A percentile compares a stretch with the other conserved stretches of the same genome.
Evolutionary conservation across 768 basidiomycete species (phyloP).

Genomic region (Cystofilobasidium macerans): DNA sequence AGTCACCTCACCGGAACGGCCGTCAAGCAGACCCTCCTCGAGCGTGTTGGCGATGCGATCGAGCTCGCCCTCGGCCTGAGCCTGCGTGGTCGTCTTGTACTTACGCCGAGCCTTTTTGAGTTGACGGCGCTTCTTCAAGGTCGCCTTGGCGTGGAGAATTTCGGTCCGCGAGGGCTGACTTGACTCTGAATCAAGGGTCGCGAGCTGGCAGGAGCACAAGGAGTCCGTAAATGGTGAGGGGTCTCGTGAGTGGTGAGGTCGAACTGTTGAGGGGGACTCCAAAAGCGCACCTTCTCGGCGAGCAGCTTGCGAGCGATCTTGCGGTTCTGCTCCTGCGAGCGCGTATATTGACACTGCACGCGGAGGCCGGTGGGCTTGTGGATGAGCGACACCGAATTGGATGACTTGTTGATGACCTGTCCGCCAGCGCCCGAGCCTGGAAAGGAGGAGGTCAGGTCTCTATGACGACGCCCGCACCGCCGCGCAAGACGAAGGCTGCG

Average conservation of each 20-base stretch:
- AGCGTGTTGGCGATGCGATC: not conserved
- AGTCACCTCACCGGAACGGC: too few relatives aligned
- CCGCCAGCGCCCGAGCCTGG: slow-evolving; percentile 84
- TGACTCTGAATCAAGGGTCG: not conserved
- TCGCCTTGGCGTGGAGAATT: slow-evolving; percentile 1
- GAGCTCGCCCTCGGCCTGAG: not conserved
- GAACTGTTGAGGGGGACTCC: too few relatives aligned
- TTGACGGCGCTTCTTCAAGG: slow-evolving; percentile 5
- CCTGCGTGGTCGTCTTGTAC: not conserved
- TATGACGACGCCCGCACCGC: slow-evolving; percentile 9
- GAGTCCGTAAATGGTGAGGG: too few relatives aligned
- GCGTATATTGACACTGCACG: slow-evolving; percentile 76
- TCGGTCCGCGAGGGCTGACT: not conserved
- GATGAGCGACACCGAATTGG: slow-evolving; percentile 61
- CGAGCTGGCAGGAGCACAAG: slow-evolving; percentile 2
- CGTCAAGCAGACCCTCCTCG: too few relatives aligned
- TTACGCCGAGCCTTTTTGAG: not conserved
- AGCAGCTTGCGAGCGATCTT: slow-evolving; percentile 62
- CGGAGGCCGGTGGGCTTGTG: slow-evolving; percentile 82
- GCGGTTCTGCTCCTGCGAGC: slow-evolving; percentile 69
- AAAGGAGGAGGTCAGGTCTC: slow-evolving; percentile 3
- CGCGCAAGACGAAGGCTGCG: not conserved
- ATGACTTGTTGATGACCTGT: slow-evolving; percentile 93
- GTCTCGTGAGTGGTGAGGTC: too few relatives aligned
- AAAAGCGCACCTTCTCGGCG: slow-evolving; percentile 58